Percentiles rank a stretch among this genome's conserved stretches.
phyloP scores from a whole-genome alignment of 768 basidiomycete species.

The Mrakia gelida region DNA sequence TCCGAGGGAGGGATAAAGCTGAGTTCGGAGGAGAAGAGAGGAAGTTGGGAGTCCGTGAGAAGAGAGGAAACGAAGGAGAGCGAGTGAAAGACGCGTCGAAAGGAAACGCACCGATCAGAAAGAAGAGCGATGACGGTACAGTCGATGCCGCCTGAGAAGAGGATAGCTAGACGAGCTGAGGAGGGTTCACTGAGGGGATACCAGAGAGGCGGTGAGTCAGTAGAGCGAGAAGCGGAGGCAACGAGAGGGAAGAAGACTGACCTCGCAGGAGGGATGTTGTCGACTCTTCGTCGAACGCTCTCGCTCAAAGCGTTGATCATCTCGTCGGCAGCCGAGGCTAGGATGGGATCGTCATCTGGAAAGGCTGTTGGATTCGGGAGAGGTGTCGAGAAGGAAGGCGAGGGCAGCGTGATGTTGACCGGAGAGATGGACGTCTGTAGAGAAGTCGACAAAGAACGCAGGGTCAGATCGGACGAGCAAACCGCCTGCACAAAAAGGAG shows the following conservation, averaged over 20 bases:
- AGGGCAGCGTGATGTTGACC: slow-evolving; percentile 33
- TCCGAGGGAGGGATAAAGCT: slow-evolving; percentile 72
- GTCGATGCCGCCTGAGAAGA: slow-evolving; percentile 97
- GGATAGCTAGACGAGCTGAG: slow-evolving; percentile 60
- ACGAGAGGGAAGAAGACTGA: slow-evolving; percentile 40
- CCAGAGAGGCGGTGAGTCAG: not conserved
- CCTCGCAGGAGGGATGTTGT: slow-evolving; percentile 57
- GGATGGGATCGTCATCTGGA: slow-evolving; percentile 44
- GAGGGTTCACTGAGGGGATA: not conserved
- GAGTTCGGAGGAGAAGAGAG: slow-evolving; percentile 29
- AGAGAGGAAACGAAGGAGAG: slow-evolving; percentile 34
- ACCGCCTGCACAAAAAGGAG: not conserved
- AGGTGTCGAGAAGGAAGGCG: not conserved
- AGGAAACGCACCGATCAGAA: slow-evolving; percentile 59
- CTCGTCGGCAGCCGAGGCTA: slow-evolving; percentile 40
- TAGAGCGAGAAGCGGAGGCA: not conserved
- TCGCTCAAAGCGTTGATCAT: slow-evolving; percentile 50
- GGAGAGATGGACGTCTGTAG: slow-evolving; percentile 32
- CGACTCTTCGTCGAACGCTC: slow-evolving; percentile 66
- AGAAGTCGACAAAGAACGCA: not conserved
- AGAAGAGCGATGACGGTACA: slow-evolving; percentile 77
- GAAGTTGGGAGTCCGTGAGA: slow-evolving; percentile 26
- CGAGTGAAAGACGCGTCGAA: not conserved
- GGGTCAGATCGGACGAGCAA: slow-evolving; percentile 37
- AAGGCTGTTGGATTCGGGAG: not conserved